A percentile compares a stretch with the other conserved stretches of the same genome.
These are phyloP conservation scores for Eucalyptus cloeziana DNA, from an alignment of 345 rosid species.

Conservation along the genomic window DNA sequence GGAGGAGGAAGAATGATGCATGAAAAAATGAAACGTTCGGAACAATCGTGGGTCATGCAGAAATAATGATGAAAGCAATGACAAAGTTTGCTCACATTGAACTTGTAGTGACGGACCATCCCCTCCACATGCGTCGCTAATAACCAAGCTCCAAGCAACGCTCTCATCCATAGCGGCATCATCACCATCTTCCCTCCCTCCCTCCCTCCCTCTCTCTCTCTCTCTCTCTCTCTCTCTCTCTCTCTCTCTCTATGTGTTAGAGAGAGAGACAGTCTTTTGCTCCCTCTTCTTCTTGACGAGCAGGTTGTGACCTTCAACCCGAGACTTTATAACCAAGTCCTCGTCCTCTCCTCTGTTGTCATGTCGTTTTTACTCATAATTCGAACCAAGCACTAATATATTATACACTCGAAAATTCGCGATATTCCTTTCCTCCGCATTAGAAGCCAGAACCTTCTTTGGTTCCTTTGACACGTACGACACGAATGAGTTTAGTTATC, in stretches of 20 bases:
- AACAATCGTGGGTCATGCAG: background rate
- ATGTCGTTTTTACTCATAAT: background rate
- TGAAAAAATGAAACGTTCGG: background rate
- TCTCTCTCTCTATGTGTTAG: background rate
- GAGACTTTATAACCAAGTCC: background rate
- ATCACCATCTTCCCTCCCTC: background rate
- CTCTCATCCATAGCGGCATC: background rate
- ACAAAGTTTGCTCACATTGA: slow-evolving; percentile 36
- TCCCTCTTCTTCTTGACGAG: background rate
- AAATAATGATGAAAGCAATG: background rate
- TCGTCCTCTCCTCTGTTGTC: background rate
- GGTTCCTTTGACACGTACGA: background rate
- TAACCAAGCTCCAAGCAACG: background rate
- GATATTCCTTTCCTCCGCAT: background rate
- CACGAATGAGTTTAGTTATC: background rate
- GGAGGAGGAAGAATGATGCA: background rate
- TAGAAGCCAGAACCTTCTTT: background rate
- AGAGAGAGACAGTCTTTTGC: background rate
- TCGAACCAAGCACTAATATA: background rate
- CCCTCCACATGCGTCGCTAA: slow-evolving; percentile 13
- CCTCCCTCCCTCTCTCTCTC: background rate
- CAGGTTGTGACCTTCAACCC: background rate
- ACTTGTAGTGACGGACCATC: slow-evolving; percentile 59
- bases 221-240: background rate
- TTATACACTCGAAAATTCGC: background rate